Conservation (phyloP, 257 asterid species). For the Coffea eugenioides region DNA sequence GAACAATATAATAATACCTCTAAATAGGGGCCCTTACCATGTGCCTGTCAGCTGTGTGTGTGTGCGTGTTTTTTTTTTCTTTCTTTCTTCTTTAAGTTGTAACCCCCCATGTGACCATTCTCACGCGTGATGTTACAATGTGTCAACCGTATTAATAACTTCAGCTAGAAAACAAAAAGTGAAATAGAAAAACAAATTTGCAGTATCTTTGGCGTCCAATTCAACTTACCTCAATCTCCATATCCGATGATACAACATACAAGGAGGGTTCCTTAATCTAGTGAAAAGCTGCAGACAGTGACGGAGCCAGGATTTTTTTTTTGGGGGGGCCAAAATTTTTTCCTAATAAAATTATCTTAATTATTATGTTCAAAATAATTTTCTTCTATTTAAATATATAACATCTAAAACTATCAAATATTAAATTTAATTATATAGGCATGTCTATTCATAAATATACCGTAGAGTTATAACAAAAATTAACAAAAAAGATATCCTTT, state of each 20-base stretch:
- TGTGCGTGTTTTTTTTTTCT: neutral
- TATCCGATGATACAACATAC: neutral
- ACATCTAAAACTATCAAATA: too few relatives aligned
- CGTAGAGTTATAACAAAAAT: too few relatives aligned
- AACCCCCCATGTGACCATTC: constrained; percentile 16
- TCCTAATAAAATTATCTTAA: too few relatives aligned
- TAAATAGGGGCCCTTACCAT: constrained; percentile 11
- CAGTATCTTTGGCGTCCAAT: neutral
- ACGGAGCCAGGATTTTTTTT: too few relatives aligned
- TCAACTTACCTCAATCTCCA: neutral
- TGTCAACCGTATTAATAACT: neutral
- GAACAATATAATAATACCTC: constrained; percentile 1
- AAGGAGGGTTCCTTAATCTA: neutral
- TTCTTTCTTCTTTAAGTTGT: neutral
- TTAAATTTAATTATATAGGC: too few relatives aligned
- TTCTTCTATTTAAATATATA: too few relatives aligned
- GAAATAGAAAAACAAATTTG: neutral
- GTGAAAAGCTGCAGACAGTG: too few relatives aligned
- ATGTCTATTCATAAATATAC: too few relatives aligned
- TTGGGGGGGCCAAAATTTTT: too few relatives aligned
- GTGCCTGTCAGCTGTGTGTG: constrained; percentile 15
- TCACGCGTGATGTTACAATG: constrained; percentile 14
- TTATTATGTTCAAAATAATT: too few relatives aligned
- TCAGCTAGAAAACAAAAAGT: neutral
- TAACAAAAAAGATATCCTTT: too few relatives aligned